phyloP scores from a whole-genome alignment of 2,329 filamentous ascomycete species.

The Stachybotrys chartarum region DNA sequence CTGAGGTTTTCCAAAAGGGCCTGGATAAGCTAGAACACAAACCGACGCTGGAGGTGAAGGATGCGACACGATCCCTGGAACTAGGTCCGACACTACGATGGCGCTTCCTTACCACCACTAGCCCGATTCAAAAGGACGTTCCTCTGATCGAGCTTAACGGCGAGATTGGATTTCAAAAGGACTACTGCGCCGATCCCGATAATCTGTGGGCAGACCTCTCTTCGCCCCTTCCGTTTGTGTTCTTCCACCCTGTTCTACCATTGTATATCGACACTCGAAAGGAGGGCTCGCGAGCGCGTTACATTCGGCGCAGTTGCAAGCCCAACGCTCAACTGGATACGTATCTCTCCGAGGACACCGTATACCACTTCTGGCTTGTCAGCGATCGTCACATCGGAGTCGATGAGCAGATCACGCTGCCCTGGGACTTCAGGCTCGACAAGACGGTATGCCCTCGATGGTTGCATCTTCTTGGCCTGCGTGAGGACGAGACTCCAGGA shows the following conservation, averaged over 20 bases:
- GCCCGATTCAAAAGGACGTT: slow-evolving; percentile 48
- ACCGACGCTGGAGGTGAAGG: slow-evolving; percentile 41
- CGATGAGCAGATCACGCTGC: slow-evolving; percentile 55
- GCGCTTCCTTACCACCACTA: slow-evolving; percentile 53
- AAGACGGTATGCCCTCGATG: slow-evolving; percentile 47
- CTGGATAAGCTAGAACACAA: slow-evolving; percentile 34
- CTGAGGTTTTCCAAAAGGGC: slow-evolving; percentile 60
- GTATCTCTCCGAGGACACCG: slow-evolving; percentile 66
- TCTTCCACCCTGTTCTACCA: slow-evolving; percentile 81
- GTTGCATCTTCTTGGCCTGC: slow-evolving; percentile 52
- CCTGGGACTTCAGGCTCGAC: slow-evolving; percentile 60
- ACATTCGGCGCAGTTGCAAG: slow-evolving; percentile 84
- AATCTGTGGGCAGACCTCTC: slow-evolving; percentile 63
- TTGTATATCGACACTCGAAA: slow-evolving; percentile 88
- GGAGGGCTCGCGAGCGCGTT: slow-evolving; percentile 80
- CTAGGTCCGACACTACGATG: slow-evolving; percentile 49
- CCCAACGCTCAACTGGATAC: slow-evolving; percentile 88
- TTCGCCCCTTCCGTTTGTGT: slow-evolving; percentile 65
- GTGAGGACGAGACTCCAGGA: slow-evolving; percentile 46
- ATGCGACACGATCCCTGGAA: slow-evolving; percentile 28
- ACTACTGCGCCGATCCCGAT: slow-evolving; percentile 59
- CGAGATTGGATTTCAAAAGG: slow-evolving; percentile 64
- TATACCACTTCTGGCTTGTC: slow-evolving; percentile 91
- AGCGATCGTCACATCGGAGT: slow-evolving; percentile 68
- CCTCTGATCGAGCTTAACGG: slow-evolving; percentile 69